phyloP scores from a whole-genome alignment of 73 alveolate species.

The Symbiodinium natans region DNA sequence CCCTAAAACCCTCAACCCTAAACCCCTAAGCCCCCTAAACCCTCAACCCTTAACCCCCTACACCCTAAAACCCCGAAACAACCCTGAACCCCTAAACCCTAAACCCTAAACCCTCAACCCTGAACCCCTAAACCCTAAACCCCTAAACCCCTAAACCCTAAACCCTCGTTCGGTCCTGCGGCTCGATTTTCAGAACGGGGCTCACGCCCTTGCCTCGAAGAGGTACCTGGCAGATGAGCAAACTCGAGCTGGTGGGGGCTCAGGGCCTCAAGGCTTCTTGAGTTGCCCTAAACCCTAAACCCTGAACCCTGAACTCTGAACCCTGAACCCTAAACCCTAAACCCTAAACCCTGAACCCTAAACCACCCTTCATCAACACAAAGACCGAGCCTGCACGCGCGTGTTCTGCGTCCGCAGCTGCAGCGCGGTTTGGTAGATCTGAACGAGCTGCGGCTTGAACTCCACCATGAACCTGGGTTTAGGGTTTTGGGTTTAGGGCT shows the following conservation, averaged over 20 bases:
- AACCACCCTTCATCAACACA: too few species aligned
- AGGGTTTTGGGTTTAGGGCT: too few species aligned
- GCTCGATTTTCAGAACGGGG: constrained; percentile 85
- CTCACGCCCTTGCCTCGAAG: constrained; percentile 88
- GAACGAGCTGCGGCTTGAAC: constrained; percentile 89
- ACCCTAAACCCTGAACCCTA: not conserved
- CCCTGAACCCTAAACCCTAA: not conserved
- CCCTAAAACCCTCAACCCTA: not conserved
- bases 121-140: not conserved
- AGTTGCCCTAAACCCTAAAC: not conserved
- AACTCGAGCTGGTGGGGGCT: not conserved
- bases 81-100: too few species aligned
- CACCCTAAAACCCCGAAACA: too few species aligned
- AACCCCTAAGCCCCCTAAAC: not conserved
- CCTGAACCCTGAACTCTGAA: not conserved
- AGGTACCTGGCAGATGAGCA: too few species aligned
- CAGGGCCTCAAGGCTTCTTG: not conserved
- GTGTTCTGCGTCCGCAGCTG: constrained; percentile 72
- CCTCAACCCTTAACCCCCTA: not conserved
- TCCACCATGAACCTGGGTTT: constrained; percentile 53
- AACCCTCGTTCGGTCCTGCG: not conserved
- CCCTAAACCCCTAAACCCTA: not conserved
- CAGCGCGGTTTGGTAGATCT: constrained; percentile 81
- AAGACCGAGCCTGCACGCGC: constrained; percentile 81
- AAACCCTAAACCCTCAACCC: not conserved